A percentile compares a stretch with the other conserved stretches of the same genome.
Evolutionary conservation across 1,284 basidiomycete genomes (phyloP).

Genomic region (Leccinum pallidistipes): DNA sequence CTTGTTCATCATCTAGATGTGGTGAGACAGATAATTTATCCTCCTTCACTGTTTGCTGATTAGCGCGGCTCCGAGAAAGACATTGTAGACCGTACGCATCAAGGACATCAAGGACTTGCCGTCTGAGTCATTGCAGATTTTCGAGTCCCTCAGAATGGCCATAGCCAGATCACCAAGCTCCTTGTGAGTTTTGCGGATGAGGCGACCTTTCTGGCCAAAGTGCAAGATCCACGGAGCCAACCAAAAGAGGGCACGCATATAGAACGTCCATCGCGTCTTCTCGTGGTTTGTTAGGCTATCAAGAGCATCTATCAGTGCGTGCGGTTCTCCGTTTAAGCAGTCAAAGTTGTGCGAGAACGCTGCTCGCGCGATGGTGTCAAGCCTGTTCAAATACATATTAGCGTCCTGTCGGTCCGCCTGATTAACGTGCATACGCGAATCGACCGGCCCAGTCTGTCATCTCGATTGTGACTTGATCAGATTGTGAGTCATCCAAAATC

Average conservation of each 20-base stretch:
- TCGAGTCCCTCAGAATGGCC: slow-evolving; percentile 53
- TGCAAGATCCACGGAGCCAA: slow-evolving; percentile 52
- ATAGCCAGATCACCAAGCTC: slow-evolving; percentile 51
- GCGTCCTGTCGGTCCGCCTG: neutral
- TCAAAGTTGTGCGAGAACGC: slow-evolving; percentile 58
- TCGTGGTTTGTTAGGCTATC: slow-evolving; percentile 59
- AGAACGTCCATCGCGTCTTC: slow-evolving; percentile 55
- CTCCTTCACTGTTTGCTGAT: slow-evolving; percentile 40
- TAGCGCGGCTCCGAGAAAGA: slow-evolving; percentile 3
- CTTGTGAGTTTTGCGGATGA: slow-evolving; percentile 50
- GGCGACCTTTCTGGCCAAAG: slow-evolving; percentile 55
- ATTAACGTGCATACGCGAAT: slow-evolving; percentile 46
- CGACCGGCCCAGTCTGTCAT: slow-evolving; percentile 57
- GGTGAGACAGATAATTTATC: slow-evolving; percentile 36
- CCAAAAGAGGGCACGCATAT: slow-evolving; percentile 63
- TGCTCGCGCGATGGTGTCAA: slow-evolving; percentile 55
- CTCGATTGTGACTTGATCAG: slow-evolving; percentile 46
- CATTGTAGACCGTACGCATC: slow-evolving; percentile 42
- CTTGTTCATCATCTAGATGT: slow-evolving; percentile 46
- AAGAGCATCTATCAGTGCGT: slow-evolving; percentile 48
- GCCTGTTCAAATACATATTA: slow-evolving; percentile 36
- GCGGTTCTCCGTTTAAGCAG: slow-evolving; percentile 46
- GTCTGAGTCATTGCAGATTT: slow-evolving; percentile 41
- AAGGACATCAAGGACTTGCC: slow-evolving; percentile 49
- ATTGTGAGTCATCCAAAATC: slow-evolving; percentile 40